Evolutionary conservation across 2,329 filamentous ascomycete species (phyloP).

Genomic region (Rutstroemia sp.): DNA sequence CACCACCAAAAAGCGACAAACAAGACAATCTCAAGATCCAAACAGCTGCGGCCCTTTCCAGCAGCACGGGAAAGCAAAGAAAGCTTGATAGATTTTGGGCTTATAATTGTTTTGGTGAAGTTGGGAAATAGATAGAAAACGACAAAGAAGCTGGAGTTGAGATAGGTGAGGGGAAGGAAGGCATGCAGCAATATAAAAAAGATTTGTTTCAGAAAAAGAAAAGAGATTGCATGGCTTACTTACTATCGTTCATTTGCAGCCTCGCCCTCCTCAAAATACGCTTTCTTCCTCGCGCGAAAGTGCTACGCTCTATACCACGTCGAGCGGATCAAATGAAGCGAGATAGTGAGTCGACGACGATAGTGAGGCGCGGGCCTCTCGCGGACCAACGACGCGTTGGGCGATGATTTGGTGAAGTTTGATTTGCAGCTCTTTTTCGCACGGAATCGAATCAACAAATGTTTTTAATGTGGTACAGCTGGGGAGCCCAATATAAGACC

Average conservation of each 20-base stretch:
- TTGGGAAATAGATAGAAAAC: no score
- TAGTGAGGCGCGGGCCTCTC: no score
- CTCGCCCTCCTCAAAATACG: background rate
- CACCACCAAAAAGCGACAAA: background rate
- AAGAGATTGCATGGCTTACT: conserved; percentile 8
- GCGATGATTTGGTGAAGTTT: no score
- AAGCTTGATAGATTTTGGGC: no score
- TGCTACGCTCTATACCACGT: background rate
- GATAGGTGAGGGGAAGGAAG: background rate
- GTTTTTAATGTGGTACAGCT: background rate
- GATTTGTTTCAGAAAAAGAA: background rate
- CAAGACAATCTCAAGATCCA: background rate
- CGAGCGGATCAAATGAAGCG: no score
- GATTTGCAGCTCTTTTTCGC: no score
- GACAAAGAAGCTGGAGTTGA: no score
- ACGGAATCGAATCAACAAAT: no score
- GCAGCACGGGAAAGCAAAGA: no score
- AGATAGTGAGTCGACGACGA: no score
- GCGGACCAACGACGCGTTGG: no score
- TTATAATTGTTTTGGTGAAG: background rate
- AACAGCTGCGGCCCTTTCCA: no score
- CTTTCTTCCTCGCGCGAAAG: conserved; percentile 2
- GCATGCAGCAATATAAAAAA: conserved; percentile 1
- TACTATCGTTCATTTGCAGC: conserved; percentile 27
- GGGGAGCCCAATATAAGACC: background rate